A percentile compares a stretch with the other conserved stretches of the same genome.
phyloP scores from a whole-genome alignment of 331 rosid genomes.

The Dryas integrifolia region DNA sequence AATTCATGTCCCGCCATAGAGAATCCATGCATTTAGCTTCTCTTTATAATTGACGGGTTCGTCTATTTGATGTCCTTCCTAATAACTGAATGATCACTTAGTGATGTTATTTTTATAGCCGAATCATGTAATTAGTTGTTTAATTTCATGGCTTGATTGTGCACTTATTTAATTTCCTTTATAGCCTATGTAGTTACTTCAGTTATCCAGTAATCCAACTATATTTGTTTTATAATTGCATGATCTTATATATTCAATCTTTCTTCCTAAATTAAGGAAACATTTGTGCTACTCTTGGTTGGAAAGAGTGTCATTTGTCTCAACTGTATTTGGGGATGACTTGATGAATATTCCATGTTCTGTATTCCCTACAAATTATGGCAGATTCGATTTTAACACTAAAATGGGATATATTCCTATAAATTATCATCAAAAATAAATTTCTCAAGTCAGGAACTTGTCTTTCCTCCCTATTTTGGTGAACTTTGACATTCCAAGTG shows the following conservation, averaged over 20 bases:
- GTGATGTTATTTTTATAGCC: not conserved
- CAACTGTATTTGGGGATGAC: not conserved
- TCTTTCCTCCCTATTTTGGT: not conserved
- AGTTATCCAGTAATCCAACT: not conserved
- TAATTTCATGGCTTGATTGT: not conserved
- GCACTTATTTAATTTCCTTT: not conserved
- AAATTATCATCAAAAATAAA: not conserved
- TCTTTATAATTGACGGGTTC: not conserved
- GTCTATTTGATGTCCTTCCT: not conserved
- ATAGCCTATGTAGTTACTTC: not conserved
- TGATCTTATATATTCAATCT: not conserved
- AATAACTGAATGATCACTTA: not conserved
- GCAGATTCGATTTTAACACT: not conserved
- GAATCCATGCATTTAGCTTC: not conserved
- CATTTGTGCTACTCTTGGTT: not conserved
- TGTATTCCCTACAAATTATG: not conserved
- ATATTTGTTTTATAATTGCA: not conserved
- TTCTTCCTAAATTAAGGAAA: not conserved
- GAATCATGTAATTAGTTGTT: not conserved
- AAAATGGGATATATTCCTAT: not conserved
- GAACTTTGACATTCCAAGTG: not conserved
- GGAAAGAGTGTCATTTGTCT: not conserved
- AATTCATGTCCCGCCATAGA: not conserved
- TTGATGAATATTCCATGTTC: constrained; percentile 7
- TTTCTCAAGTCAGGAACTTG: not conserved